Evolutionary conservation across 345 rosid species (phyloP), one percentile per base, ranked within the genome.

Genomic region (Isatis tinctoria): DNA sequence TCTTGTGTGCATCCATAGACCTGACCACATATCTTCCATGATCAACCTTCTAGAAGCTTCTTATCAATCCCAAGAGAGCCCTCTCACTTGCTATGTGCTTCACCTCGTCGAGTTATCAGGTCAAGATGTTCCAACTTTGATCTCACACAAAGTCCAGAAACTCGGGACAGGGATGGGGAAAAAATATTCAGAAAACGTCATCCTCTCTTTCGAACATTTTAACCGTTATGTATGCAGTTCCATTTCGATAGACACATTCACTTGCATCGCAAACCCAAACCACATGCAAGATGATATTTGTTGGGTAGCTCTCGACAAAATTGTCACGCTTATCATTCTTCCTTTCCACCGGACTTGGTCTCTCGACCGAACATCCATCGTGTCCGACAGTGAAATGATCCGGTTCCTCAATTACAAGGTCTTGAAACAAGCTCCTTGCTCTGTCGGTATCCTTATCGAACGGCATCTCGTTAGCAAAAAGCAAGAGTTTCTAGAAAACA

Each of bases 281-380:
- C 68, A 85, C 3, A 87, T 87, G 96, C 81, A 86, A 1, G 87
- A 87, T 32, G 96, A 87, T 37, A 81, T 86, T 14, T 80, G 90
- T 80, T 65, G 77, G 12, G 83, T 86, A 16, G 88, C 95, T 17
- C 77, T 79, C 2, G 87, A 87, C 40, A 82, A 76, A 40, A 58
- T 56, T 3, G 61, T 84, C 33, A 71, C 83, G 10, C 64, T 89
- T 24, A 83, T 89, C 30, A 37, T 89, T 51, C 84, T 86, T 32
- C 96, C 92, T n/a, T 86, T 87, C 48, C 92, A 87, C 52, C 37
- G 80, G 3, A 89, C 62, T 41, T 86, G 92, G 92, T 75, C 81
- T 7, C 61, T 73, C 1, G 82, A 82, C 48, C 80, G 77, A 56
- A 63, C 79, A 24, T 30, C 67, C 10, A 7, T 83, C 0, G 56